Evolutionary conservation across 106 monocot genomes (phyloP).

Genomic region (Triglochin maritima): DNA sequence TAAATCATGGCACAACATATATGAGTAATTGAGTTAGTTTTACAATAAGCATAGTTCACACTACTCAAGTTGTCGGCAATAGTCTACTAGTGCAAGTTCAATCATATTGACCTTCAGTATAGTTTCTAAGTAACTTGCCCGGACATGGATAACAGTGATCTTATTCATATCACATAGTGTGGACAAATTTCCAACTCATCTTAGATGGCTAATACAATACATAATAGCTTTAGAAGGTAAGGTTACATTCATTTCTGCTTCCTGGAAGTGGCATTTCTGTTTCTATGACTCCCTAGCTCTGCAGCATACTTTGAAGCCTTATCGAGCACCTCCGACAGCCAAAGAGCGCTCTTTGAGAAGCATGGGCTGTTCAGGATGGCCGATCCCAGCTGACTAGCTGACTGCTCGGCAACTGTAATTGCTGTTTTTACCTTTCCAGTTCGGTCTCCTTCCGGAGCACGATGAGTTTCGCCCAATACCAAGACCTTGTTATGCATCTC

Average conservation of each 20-base stretch:
- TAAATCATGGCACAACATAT: no score
- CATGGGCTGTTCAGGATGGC: constrained; percentile 13
- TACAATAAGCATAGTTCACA: no score
- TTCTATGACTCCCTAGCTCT: constrained; percentile 15
- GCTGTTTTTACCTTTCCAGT: constrained; percentile 4
- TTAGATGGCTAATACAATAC: no score
- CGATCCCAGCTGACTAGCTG: constrained; percentile 12
- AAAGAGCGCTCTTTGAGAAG: constrained; percentile 28
- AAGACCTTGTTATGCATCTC: constrained; percentile 1
- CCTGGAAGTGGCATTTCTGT: constrained; percentile 6
- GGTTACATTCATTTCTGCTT: constrained; percentile 16
- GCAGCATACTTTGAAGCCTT: constrained; percentile 27
- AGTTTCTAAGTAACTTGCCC: no score
- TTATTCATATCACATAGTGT: no score
- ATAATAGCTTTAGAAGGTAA: no score
- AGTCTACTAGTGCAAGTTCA: no score
- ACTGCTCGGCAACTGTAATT: constrained; percentile 16
- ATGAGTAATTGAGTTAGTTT: no score
- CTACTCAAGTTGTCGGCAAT: no score
- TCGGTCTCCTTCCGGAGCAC: constrained; percentile 4
- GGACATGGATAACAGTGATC: no score
- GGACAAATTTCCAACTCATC: no score
- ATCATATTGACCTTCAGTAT: no score
- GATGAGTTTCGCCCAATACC: not conserved
- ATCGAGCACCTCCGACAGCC: constrained; percentile 33